phyloP scores from a whole-genome alignment of 129 eudicot genomes.

The Flaveria ramosissima region DNA sequence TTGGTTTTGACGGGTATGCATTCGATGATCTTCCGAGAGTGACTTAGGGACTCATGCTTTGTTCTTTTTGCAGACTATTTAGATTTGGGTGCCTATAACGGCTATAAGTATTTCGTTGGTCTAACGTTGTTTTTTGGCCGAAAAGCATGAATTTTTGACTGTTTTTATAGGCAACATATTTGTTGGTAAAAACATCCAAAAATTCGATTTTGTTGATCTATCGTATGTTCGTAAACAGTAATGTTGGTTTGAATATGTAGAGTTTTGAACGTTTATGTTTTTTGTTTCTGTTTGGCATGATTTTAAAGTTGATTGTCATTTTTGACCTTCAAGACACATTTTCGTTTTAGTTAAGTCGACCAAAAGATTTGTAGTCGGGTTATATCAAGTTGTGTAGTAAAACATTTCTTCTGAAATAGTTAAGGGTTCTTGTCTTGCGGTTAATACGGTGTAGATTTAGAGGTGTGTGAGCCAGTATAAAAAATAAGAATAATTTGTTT shows the following conservation, averaged over 20 bases:
- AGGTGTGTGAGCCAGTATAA: too few relatives aligned
- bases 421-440: too few relatives aligned
- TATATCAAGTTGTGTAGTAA: too few relatives aligned
- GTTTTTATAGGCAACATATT: slow-evolving; percentile 42
- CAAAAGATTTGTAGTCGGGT: too few relatives aligned
- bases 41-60: slow-evolving; percentile 16
- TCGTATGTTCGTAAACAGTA: not conserved
- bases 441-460: too few relatives aligned
- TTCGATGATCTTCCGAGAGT: slow-evolving; percentile 72
- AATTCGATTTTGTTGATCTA: slow-evolving; percentile 18
- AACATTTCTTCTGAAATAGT: too few relatives aligned
- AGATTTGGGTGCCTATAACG: not conserved
- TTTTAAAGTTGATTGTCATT: not conserved
- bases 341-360: too few relatives aligned
- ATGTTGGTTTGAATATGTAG: slow-evolving; percentile 6
- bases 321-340: not conserved
- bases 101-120: not conserved
- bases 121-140: slow-evolving; percentile 17
- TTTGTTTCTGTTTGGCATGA: not conserved
- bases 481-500: too few relatives aligned
- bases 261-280: slow-evolving; percentile 9
- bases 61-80: not conserved
- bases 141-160: slow-evolving; percentile 35
- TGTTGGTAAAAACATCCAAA: slow-evolving; percentile 47
- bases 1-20: slow-evolving; percentile 59